These are phyloP conservation scores for Fusarium fracticaudum DNA, from an alignment of 2,329 filamentous ascomycete genomes.

Conservation along the genomic window DNA sequence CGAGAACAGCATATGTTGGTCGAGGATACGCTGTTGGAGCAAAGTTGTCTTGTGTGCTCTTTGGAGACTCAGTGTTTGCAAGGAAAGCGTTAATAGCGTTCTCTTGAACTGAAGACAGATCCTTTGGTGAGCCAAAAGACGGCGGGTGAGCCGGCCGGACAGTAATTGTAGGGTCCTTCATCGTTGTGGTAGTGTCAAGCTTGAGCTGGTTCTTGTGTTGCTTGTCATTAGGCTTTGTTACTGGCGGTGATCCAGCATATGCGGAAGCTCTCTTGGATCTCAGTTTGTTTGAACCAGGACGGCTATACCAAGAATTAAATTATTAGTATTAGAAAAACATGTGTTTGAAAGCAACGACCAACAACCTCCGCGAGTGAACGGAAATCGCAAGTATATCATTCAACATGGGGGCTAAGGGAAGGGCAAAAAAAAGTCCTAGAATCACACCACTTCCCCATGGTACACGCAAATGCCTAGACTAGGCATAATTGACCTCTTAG, in stretches of 20 bases:
- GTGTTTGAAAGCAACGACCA: slow-evolving; percentile 1
- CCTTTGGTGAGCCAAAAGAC: slow-evolving; percentile 29
- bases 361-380: background rate
- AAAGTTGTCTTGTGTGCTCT: slow-evolving; percentile 4
- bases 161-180: slow-evolving; percentile 38
- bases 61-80: slow-evolving; percentile 15
- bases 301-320: slow-evolving; percentile 22
- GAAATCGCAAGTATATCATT: background rate
- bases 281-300: slow-evolving; percentile 41
- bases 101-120: slow-evolving; percentile 34
- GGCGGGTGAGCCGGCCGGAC: slow-evolving; percentile 35
- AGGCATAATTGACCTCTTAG: slow-evolving; percentile 39
- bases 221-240: slow-evolving; percentile 17
- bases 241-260: slow-evolving; percentile 24
- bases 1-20: slow-evolving; percentile 47
- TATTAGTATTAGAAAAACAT: slow-evolving; percentile 22
- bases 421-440: background rate
- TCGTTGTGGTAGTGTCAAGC: slow-evolving; percentile 16
- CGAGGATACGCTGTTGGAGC: slow-evolving; percentile 38
- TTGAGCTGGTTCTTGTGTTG: slow-evolving; percentile 18
- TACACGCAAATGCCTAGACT: slow-evolving; percentile 18
- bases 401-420: background rate
- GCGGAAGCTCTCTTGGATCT: slow-evolving; percentile 39
- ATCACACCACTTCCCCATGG: slow-evolving; percentile 19
- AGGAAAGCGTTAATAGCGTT: slow-evolving; percentile 28